phyloP scores from a whole-genome alignment of 805 yeast genomes.

The Kuraishia cidri region DNA sequence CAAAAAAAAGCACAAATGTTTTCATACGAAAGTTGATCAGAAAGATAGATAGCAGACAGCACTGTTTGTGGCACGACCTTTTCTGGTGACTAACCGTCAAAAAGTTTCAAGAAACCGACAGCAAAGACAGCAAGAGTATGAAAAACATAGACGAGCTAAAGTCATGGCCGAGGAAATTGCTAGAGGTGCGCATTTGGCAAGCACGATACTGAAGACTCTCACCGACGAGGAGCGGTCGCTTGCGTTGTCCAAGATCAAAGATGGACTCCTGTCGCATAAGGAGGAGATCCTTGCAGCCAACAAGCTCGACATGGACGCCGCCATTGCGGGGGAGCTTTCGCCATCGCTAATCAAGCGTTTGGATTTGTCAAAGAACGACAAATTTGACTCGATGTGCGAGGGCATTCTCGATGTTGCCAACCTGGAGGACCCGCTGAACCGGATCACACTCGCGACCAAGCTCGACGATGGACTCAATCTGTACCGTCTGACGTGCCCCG shows the following conservation, averaged over 20 bases:
- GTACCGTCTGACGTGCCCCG: slow-evolving; percentile 83
- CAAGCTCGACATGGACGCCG: slow-evolving; percentile 62
- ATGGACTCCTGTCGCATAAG: slow-evolving; percentile 52
- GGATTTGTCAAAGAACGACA: slow-evolving; percentile 74
- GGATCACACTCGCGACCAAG: slow-evolving; percentile 70
- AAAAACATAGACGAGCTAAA: no score
- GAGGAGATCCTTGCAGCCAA: slow-evolving; percentile 65
- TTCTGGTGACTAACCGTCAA: no score
- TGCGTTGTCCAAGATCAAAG: slow-evolving; percentile 68
- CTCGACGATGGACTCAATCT: slow-evolving; percentile 85
- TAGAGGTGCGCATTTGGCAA: slow-evolving; percentile 70
- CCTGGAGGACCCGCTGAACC: slow-evolving; percentile 90
- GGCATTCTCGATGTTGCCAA: slow-evolving; percentile 90
- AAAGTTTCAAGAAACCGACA: no score
- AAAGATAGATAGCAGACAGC: no score
- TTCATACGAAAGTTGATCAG: no score
- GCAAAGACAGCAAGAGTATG: no score
- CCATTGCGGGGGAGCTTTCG: slow-evolving; percentile 51
- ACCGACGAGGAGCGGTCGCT: slow-evolving; percentile 62
- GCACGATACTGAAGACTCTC: slow-evolving; percentile 73
- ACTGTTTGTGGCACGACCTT: no score
- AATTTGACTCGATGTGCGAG: slow-evolving; percentile 89
- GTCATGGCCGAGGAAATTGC: slow-evolving; percentile 80
- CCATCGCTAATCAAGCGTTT: slow-evolving; percentile 73
- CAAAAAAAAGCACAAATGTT: no score